Conservation (phyloP, 2,329 filamentous ascomycete genomes). For the Talaromyces sp. region DNA sequence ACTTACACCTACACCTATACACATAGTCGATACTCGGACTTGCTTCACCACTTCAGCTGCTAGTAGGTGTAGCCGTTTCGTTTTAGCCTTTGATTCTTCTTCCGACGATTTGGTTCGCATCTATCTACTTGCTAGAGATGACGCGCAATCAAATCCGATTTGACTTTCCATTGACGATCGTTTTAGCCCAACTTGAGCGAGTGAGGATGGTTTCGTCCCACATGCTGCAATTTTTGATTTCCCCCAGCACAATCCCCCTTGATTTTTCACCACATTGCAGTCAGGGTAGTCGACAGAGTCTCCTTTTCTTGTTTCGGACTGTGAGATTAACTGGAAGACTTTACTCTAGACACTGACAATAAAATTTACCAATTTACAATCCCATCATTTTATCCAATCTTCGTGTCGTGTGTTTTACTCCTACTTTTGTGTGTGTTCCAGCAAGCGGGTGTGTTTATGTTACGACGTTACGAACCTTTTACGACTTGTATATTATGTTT, state of each 20-base stretch:
- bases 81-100: constrained; percentile 9
- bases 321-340: constrained; percentile 19
- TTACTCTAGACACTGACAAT: constrained; percentile 12
- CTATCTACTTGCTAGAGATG: not conserved
- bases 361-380: constrained; percentile 14
- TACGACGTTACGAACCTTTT: constrained; percentile 18
- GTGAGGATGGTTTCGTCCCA: not conserved
- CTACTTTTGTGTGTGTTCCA: not conserved
- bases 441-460: not conserved
- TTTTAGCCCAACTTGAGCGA: constrained; percentile 15
- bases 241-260: not conserved
- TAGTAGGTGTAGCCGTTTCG: not conserved
- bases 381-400: not conserved
- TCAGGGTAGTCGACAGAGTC: constrained; percentile 17
- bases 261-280: constrained; percentile 3
- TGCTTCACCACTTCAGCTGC: not conserved
- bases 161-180: constrained; percentile 9
- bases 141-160: not conserved
- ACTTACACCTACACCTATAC: not conserved
- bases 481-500: not conserved
- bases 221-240: constrained; percentile 1
- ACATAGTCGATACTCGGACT: not conserved
- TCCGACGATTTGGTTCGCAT: not conserved
- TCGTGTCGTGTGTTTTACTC: not conserved
- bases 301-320: constrained; percentile 10